Evolutionary conservation across 441 rosid species (phyloP).

Genomic region (Adansonia gregorii): DNA sequence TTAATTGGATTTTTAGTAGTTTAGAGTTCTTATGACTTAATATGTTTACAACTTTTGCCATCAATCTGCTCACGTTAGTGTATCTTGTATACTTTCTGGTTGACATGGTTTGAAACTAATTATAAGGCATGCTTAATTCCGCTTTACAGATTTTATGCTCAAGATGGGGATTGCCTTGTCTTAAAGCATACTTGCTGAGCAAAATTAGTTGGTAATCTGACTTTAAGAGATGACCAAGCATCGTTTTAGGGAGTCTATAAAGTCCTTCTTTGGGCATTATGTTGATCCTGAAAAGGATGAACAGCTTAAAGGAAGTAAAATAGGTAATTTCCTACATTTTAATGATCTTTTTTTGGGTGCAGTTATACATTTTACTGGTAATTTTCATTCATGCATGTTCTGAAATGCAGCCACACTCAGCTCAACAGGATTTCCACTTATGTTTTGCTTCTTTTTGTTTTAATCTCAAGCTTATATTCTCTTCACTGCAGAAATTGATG

Average conservation of each 20-base stretch:
- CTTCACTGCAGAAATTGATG: constrained; percentile 70
- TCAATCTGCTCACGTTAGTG: background rate
- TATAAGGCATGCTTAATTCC: constrained; percentile 19
- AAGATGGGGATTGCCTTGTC: constrained; percentile 29
- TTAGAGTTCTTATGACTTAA: background rate
- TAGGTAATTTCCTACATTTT: constrained; percentile 49
- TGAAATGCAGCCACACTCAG: constrained; percentile 20
- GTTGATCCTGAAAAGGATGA: constrained; percentile 75
- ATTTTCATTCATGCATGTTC: constrained; percentile 1
- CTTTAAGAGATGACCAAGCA: constrained; percentile 61
- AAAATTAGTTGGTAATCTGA: constrained; percentile 34
- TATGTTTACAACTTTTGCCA: background rate
- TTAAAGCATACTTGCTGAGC: constrained; percentile 32
- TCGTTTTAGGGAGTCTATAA: constrained; percentile 65
- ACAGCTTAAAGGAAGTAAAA: constrained; percentile 70
- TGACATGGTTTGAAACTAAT: constrained; percentile 25
- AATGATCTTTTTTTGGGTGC: background rate
- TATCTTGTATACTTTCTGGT: constrained; percentile 24
- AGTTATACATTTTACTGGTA: background rate
- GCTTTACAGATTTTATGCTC: constrained; percentile 37
- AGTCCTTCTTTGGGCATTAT: constrained; percentile 69
- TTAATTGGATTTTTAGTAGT: background rate
- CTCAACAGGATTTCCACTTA: constrained; percentile 25
- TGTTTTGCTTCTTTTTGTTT: constrained; percentile 19
- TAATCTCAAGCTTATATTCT: constrained; percentile 13